Evolutionary conservation across 2,329 filamentous ascomycete species (phyloP), one percentile per base, ranked within the genome.

Genomic region (Diplodia mutila): DNA sequence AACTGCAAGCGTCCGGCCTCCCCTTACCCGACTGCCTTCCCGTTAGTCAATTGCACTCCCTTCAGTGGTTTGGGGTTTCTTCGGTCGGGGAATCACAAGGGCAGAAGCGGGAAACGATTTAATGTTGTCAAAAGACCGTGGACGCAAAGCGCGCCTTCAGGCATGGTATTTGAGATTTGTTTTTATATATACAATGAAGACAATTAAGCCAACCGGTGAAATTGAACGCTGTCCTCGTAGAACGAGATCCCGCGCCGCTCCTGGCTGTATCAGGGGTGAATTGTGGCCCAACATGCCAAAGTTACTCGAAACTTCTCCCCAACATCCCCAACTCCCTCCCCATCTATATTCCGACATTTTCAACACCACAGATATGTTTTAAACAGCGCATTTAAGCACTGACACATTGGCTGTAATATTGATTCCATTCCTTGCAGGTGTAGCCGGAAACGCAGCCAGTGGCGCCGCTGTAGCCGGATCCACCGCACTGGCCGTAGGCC

Each of bases 371-470:
- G 5, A 42, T 42, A 2, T 18, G 4, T 42, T n/a, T n/a, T n/a
- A n/a, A n/a, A n/a, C n/a, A n/a, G 11, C 0, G 18, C 23, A 18
- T 42, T 59, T 59, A 59, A 23, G 53, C 11, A 21, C 34, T 42
- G 16, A 80, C 67, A 71, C 81, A 83, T 71, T 83, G 81, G 18
- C 66, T 78, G 74, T 82, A 83, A 69, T 71, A 82, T 52, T 75
- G 73, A 72, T 82, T 83, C 65, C 74, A 42, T 59, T 73, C 75
- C 49, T 70, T 74, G 75, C 81, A 83, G 21, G 74, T 80, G 37
- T 67, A 77, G 14, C 76, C 76, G 21, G 74, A 70, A 29, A 68
- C 74, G 70, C 81, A 83, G 4, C 66, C 69, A 2, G 74, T 81
- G 46, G 77, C 72, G 25, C 81, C 81, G 16, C 57, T 75, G 69